Percentiles rank a stretch among this genome's conserved stretches.
These are phyloP conservation scores for Fomitopsis serialis DNA, from an alignment of 768 basidiomycete genomes.

Conservation along the genomic window DNA sequence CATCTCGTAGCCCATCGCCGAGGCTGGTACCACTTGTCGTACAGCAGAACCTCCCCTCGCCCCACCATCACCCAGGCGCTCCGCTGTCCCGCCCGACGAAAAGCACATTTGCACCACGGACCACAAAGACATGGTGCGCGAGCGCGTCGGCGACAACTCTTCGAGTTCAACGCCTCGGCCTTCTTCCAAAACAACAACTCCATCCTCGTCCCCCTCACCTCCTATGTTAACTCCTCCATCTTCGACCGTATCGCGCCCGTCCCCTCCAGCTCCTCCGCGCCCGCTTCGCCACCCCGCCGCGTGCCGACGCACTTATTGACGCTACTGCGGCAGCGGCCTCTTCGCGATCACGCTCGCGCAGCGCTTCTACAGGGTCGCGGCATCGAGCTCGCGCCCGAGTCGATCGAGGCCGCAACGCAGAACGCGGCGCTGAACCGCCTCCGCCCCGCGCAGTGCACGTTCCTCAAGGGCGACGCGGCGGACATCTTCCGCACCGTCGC, in stretches of 20 bases:
- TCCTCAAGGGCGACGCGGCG: conserved; percentile 79
- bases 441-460: conserved; percentile 49
- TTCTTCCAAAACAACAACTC: conserved; percentile 99
- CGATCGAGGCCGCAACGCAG: conserved; percentile 60
- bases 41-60: background rate
- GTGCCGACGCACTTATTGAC: conserved; percentile 85
- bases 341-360: conserved; percentile 82
- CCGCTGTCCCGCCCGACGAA: conserved; percentile 19
- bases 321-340: conserved; percentile 90
- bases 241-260: conserved; percentile 30
- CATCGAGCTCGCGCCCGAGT: conserved; percentile 76
- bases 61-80: background rate
- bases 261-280: conserved; percentile 3
- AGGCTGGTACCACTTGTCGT: background rate
- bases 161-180: conserved; percentile 82
- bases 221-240: conserved; percentile 76
- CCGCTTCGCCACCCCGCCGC: background rate
- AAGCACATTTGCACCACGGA: conserved; percentile 80
- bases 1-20: background rate
- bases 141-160: conserved; percentile 76
- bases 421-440: conserved; percentile 66
- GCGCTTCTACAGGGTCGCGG: conserved; percentile 76
- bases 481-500: conserved; percentile 71
- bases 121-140: conserved; percentile 76
- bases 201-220: conserved; percentile 77